Conservation (phyloP, 2,329 filamentous ascomycete genomes). For the Botrytis fabae region DNA sequence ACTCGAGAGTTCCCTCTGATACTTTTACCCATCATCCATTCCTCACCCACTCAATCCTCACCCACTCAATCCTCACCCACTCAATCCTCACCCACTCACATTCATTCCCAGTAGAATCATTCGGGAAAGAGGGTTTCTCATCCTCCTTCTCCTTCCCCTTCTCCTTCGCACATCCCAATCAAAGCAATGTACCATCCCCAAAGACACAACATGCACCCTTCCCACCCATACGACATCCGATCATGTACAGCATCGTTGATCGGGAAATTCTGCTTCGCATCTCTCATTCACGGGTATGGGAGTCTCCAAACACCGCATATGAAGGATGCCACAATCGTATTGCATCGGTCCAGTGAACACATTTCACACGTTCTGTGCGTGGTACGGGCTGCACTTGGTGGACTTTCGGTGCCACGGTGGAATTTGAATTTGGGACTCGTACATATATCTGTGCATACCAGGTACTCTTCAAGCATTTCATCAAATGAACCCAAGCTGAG, state of each 20-base stretch:
- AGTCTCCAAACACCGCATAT: neutral
- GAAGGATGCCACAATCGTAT: neutral
- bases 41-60: no score
- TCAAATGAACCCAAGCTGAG: neutral
- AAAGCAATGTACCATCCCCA: no score
- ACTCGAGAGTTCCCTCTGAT: no score
- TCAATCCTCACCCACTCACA: neutral
- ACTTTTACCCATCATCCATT: neutral
- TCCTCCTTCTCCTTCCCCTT: no score
- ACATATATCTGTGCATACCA: no score
- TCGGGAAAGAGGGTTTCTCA: neutral
- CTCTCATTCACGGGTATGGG: neutral
- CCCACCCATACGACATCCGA: neutral
- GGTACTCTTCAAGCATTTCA: neutral
- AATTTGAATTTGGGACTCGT: neutral
- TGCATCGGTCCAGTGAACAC: slow-evolving; percentile 10
- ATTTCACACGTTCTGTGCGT: neutral
- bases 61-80: neutral
- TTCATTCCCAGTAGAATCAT: neutral
- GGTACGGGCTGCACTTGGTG: neutral
- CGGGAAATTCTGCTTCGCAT: slow-evolving; percentile 11
- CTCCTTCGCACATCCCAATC: no score
- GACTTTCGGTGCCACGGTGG: neutral
- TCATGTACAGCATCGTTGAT: slow-evolving; percentile 9
- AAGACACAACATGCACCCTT: neutral